Conservation (phyloP, 2,329 filamentous ascomycete genomes). For the Fusarium coffeatum region DNA sequence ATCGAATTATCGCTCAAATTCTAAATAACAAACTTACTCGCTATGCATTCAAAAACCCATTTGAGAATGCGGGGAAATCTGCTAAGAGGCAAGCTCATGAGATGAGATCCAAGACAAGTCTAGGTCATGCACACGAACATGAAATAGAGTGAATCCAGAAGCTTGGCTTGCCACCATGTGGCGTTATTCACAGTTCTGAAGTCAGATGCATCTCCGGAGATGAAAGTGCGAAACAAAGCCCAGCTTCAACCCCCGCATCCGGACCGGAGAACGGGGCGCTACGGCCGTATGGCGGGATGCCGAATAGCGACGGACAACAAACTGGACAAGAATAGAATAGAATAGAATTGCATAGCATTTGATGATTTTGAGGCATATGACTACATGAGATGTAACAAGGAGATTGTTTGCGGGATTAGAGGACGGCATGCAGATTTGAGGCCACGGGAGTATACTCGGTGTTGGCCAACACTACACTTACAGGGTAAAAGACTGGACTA, state of each 20-base stretch:
- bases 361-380: background rate
- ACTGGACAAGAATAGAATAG: background rate
- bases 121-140: background rate
- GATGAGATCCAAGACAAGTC: background rate
- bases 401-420: background rate
- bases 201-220: slow-evolving; percentile 27
- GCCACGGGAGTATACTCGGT: background rate
- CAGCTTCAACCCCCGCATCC: slow-evolving; percentile 27
- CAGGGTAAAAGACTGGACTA: background rate
- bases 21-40: background rate
- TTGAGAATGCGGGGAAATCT: slow-evolving; percentile 7
- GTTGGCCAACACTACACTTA: background rate
- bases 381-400: background rate
- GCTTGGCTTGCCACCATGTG: slow-evolving; percentile 11
- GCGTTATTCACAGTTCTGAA: slow-evolving; percentile 1
- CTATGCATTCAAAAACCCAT: background rate
- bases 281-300: slow-evolving; percentile 37
- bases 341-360: background rate
- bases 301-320: slow-evolving; percentile 43
- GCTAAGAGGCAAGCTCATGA: background rate
- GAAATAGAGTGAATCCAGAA: slow-evolving; percentile 1
- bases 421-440: slow-evolving; percentile 11
- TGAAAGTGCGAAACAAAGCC: slow-evolving; percentile 35
- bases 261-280: slow-evolving; percentile 30
- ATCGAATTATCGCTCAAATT: background rate